Percentiles rank a stretch among this genome's conserved stretches.
Evolutionary conservation across 768 basidiomycete species (phyloP).

Genomic region (Terana coerulea): DNA sequence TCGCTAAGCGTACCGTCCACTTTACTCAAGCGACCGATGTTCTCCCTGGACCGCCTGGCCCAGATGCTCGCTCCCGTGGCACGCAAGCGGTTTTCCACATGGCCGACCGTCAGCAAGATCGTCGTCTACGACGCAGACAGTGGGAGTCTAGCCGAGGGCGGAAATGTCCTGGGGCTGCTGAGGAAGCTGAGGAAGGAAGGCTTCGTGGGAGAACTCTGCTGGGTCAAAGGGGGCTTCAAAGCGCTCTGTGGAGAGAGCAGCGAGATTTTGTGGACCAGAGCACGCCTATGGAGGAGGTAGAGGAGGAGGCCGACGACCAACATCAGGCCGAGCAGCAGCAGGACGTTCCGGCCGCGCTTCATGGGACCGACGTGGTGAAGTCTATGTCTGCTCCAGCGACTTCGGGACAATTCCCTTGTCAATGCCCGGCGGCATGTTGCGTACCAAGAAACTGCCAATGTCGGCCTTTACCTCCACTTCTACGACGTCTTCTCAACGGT

Average conservation of each 20-base stretch:
- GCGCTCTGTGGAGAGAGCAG: constrained; percentile 55
- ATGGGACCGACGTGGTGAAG: not conserved
- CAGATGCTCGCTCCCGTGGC: constrained; percentile 75
- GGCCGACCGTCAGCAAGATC: constrained; percentile 58
- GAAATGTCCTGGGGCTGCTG: constrained; percentile 69
- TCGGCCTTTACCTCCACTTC: constrained; percentile 57
- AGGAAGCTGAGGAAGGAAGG: constrained; percentile 68
- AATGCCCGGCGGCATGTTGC: constrained; percentile 33
- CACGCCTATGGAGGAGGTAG: constrained; percentile 46
- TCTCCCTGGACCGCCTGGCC: constrained; percentile 71
- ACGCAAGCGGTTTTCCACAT: constrained; percentile 55
- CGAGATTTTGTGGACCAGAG: constrained; percentile 49
- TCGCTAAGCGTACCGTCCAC: constrained; percentile 93
- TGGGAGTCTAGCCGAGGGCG: constrained; percentile 49
- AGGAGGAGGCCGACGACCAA: constrained; percentile 39
- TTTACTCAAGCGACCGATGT: constrained; percentile 85
- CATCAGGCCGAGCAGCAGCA: not conserved
- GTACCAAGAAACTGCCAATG: constrained; percentile 58
- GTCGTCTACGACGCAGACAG: constrained; percentile 83
- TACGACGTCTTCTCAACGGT: constrained; percentile 26
- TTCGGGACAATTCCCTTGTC: not conserved
- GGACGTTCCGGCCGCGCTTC: no score
- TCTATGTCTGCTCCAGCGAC: constrained; percentile 16
- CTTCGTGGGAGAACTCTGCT: constrained; percentile 61
- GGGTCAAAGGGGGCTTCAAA: constrained; percentile 83